Conservation (phyloP, 2,329 filamentous ascomycete species). For the Lachnellula occidentalis region DNA sequence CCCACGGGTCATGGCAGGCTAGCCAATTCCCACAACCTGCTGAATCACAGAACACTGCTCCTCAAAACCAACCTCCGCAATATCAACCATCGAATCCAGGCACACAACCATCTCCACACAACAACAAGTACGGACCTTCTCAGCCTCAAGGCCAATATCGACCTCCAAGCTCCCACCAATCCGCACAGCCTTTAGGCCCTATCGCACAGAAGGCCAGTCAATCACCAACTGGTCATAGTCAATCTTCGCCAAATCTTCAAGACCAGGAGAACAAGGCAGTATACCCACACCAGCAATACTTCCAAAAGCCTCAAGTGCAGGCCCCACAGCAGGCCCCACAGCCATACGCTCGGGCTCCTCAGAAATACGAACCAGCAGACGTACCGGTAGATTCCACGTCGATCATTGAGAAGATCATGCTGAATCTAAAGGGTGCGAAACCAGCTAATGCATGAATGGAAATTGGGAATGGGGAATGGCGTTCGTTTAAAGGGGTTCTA, state of each 20-base stretch:
- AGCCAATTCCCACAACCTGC: not conserved
- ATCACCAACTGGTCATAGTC: not conserved
- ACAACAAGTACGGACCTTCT: not conserved
- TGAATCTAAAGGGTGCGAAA: conserved; percentile 39
- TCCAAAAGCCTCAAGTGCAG: conserved; percentile 11
- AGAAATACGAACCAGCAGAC: conserved; percentile 25
- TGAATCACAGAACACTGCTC: not conserved
- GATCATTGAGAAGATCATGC: conserved; percentile 49
- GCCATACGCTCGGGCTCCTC: conserved; percentile 1
- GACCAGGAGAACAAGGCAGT: conserved; percentile 10
- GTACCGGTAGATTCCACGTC: conserved; percentile 31
- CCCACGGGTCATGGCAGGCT: not conserved
- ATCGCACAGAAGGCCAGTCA: not conserved
- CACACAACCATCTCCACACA: not conserved
- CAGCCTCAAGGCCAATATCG: not conserved
- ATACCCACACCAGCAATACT: conserved; percentile 25
- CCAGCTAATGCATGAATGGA: not conserved
- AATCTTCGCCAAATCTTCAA: not conserved
- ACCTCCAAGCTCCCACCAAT: not conserved
- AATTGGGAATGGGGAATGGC: not conserved
- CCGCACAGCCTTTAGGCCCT: not conserved
- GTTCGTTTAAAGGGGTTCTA: not conserved
- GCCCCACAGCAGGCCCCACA: conserved; percentile 3
- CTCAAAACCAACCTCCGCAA: not conserved
- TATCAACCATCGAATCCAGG: not conserved